Base-by-base conservation (phyloP, 805 yeast species). In the Maudiozyma bulderi region DNA sequence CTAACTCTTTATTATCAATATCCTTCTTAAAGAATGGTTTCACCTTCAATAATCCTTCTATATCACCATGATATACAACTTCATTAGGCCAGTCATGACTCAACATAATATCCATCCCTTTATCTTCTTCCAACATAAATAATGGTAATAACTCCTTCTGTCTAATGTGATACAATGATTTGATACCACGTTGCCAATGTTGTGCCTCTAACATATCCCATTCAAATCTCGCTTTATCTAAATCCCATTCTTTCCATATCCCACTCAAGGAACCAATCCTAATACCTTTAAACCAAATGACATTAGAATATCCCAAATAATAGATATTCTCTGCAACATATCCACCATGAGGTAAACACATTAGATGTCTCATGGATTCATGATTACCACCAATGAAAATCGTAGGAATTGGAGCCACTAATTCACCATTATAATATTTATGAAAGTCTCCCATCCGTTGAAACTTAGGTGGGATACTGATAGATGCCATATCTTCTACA, bases 51-150 rank as follows among this genome's bases (percentile, higher is more conserved):
- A 93, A 67, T 28, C 56, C 50, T 0, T 63, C 53, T n/a, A 71
- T 14, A 57, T 85, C 64, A 0, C 97, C 98, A 62, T 76, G 67
- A 5, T 77, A 66, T 41, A 75, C 84, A 8, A 90, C 81, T 3
- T 85, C 86, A 40, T 73, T 81, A 0, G 99, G 99, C 99, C 99
- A 93, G 69, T 93, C 99, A 65, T 93, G 99, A 33, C 86, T 77
- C 47, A 91, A 52, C 61, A 84, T 72, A 1, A 89, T 61, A 55
- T 86, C 85, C 6, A 79, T 34, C 7, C 20, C 14, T 10, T 56
- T 51, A 5, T 52, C 42, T 15, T 38, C 9, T 5, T 58, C 45
- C 50, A 76, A 56, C 57, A 76, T 54, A 55, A 71, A 66, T 55
- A 87, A 66, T 52, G 84, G 84, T 37, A 80, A 53, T 48, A 76